Evolutionary conservation across 1,139 yeast species (phyloP), one percentile per base, ranked within the genome.

Genomic region (Saccharomyces hybrid): DNA sequence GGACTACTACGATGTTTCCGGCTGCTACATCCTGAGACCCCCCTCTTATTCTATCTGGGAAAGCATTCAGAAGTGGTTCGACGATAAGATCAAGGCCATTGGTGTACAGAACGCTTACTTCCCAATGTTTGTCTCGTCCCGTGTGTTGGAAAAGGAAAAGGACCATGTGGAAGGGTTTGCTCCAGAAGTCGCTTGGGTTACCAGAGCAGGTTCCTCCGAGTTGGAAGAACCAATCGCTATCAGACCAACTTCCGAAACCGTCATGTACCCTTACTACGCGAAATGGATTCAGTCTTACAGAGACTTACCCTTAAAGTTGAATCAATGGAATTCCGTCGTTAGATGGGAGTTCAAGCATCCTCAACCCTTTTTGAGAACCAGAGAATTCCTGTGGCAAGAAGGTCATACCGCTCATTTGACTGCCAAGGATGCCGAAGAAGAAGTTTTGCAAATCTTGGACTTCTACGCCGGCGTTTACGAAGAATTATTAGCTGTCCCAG

Each of bases 261-360:
- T 93, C 72, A 95, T 95, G 99, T 95, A 95, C 74, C 99, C 99
- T 60, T 95, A 95, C 82, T 95, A 91, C 71, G 89, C 98, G 66
- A 95, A 95, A 74, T 95, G 99, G 99, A 86, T 95, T 69, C 86
- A 97, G 74, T 91, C 98, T 32, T 96, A 95, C 77, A 88, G 99
- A 74, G 99, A 95, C 72, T 81, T 95, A 72, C 99, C 99, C 58
- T 79, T 95, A 74, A 88, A 87, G 69, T 81, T 93, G 71, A 93
- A 95, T 78, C 99, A 95, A 76, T 95, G 99, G 99, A 95, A 95
- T 77, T 91, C 98, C 23, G 98, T 95, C 53, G 99, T 95, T 53
- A 86, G 99, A 80, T 95, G 99, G 99, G 99, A 95, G 76, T 95
- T 95, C 78, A 95, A 95, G 78, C 98, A 95, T 73, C 99, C 99